Percentiles rank a stretch among this genome's conserved stretches.
These are phyloP conservation scores for Yamadazyma conglobata DNA, from an alignment of 1,139 yeast genomes.

Conservation along the genomic window DNA sequence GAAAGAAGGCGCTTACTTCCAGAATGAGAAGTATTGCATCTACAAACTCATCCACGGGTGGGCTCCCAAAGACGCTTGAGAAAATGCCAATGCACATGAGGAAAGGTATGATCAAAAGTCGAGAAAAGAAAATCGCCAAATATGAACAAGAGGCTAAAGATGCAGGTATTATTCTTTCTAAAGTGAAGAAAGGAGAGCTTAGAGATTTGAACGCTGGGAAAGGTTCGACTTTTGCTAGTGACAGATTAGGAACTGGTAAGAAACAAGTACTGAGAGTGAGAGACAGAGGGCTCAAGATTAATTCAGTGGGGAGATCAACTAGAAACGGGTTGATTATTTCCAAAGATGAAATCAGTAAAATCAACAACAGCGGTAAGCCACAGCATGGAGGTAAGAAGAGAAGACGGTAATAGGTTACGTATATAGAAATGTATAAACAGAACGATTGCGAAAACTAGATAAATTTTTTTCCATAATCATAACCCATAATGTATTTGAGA, in stretches of 20 bases:
- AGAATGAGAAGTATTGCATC: slow-evolving; percentile 59
- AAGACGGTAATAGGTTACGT: slow-evolving; percentile 1
- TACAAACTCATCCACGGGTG: slow-evolving; percentile 40
- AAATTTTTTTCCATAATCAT: too few relatives aligned
- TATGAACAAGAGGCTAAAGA: slow-evolving; percentile 77
- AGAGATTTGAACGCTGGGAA: slow-evolving; percentile 54
- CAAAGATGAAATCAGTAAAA: slow-evolving; percentile 60
- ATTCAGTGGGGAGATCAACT: slow-evolving; percentile 75
- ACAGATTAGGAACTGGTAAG: slow-evolving; percentile 56
- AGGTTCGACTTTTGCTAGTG: slow-evolving; percentile 49
- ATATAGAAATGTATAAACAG: neutral
- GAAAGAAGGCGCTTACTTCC: slow-evolving; percentile 69
- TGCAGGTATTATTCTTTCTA: slow-evolving; percentile 80
- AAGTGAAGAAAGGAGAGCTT: slow-evolving; percentile 59
- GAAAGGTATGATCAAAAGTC: slow-evolving; percentile 71
- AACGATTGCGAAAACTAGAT: neutral
- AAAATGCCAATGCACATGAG: slow-evolving; percentile 87
- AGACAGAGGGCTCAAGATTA: slow-evolving; percentile 76
- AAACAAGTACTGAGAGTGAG: slow-evolving; percentile 38
- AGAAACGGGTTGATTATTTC: slow-evolving; percentile 79
- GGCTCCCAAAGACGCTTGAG: slow-evolving; percentile 50
- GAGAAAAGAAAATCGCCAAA: slow-evolving; percentile 49
- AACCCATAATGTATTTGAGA: too few relatives aligned
- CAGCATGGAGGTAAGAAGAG: slow-evolving; percentile 1
- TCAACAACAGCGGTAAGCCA: slow-evolving; percentile 16